Base-by-base conservation (phyloP, 306 rosid genomes). In the Gleditsia sinensis region DNA sequence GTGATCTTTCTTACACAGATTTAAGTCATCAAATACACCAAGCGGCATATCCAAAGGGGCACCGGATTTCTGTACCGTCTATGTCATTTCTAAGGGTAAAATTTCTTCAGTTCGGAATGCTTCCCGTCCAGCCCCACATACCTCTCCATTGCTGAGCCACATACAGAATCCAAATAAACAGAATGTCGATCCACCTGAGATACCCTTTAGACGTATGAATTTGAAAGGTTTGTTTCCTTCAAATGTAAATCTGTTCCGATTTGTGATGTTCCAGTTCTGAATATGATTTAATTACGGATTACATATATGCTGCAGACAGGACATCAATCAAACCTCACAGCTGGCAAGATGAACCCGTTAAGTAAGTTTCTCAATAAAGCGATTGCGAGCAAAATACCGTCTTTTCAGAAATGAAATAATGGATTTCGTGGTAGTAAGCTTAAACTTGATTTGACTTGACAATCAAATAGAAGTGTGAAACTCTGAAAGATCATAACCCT, bases 41-140 rank as follows among this genome's bases (percentile, higher is more conserved):
- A 81, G 89, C 75, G 70, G 36, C 58, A 86, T 92, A 64, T 79
- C 88, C 20, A 95, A 90, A 80, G 95, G 75, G 54, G 88, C 77
- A 30, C 98, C 99, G 0, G 98, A 95, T 83, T 95, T 92, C 83
- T 92, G 99, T 80, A 90, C 74, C 0, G 91, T 90, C 13, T 87
- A 84, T 76, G 89, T 90, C 27, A 80, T 90, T 59, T 84, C 99
- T 11, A 95, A 92, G 78, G 98, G 93, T 62, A 95, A 87, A 80
- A 59, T 87, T 19, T 85, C 95, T 3, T 88, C 99, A 0, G 81
- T 69, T 60, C 72, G 87, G 67, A 83, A 49, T 25, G 90, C 98
- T 63, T 40, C 89, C 66, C 88, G 98, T 57, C 66, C 85, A 6
- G 82, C 93, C 3, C 86, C 96, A 9, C 83, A 84, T 79, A 1